A percentile compares a stretch with the other conserved stretches of the same genome.
Evolutionary conservation across 2,329 filamentous ascomycete species (phyloP).

Genomic region (Penicillium janthinellum): DNA sequence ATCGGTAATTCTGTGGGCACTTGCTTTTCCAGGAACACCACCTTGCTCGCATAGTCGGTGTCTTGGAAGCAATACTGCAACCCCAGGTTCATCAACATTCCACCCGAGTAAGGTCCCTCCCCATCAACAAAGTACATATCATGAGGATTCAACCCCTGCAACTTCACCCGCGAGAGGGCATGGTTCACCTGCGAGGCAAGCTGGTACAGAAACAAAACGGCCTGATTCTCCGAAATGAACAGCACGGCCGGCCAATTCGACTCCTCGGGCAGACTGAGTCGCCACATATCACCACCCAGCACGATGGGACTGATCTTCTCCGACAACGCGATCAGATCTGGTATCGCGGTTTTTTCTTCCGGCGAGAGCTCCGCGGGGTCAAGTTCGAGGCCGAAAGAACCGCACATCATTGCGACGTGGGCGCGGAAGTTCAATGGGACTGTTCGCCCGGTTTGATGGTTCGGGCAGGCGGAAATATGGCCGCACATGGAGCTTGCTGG

Average conservation of each 20-base stretch:
- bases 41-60: conserved; percentile 59
- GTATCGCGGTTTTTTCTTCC: conserved; percentile 56
- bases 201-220: conserved; percentile 64
- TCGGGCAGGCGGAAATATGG: conserved; percentile 64
- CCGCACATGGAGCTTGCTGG: conserved; percentile 66
- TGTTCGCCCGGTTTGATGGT: conserved; percentile 58
- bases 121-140: conserved; percentile 59
- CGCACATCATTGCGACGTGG: conserved; percentile 69
- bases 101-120: conserved; percentile 56
- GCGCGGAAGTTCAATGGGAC: conserved; percentile 62
- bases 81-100: conserved; percentile 64
- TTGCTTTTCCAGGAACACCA: conserved; percentile 57
- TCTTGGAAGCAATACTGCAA: conserved; percentile 54
- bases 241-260: conserved; percentile 65
- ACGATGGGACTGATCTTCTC: conserved; percentile 62
- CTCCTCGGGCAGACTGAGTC: conserved; percentile 59
- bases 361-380: conserved; percentile 56
- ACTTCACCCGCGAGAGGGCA: conserved; percentile 52
- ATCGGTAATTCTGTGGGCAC: background rate
- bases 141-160: conserved; percentile 59
- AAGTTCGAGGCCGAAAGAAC: conserved; percentile 66
- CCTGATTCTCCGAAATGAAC: conserved; percentile 58
- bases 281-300: conserved; percentile 61
- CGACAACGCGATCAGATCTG: conserved; percentile 56
- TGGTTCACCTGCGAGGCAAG: conserved; percentile 56